Base-by-base conservation (phyloP, 805 yeast genomes). In the Candida odintsovae region DNA sequence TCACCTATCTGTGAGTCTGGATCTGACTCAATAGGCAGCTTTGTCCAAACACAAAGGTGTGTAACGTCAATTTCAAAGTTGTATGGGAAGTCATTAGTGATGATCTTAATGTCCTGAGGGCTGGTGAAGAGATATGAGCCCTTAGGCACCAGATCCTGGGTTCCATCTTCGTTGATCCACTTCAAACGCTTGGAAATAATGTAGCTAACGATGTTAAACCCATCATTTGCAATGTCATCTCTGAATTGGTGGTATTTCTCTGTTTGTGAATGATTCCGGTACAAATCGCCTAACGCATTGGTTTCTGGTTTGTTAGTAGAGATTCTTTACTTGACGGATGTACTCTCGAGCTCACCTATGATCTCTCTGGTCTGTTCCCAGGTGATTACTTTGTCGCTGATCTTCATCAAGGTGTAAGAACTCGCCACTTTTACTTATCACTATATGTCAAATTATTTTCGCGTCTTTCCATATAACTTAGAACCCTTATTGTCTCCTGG, bases 11-110 rank as follows among this genome's bases (percentile, higher is more conserved):
- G 83, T 1, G 86, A 85, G 1, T 57, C 63, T 16, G 78, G 75
- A 11, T 64, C 53, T 9, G 47, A 43, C 4, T 42, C 46, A 45
- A 86, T 72, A 13, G 69, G 70, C 18, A 75, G 64, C 56, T 83
- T 83, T 2, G 83, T 71, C 92, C 94, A 86, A 1, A 82, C 71
- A 39, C 86, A 75, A 15, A 84, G 58, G 61, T 85, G 92, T 6
- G 64, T 62, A 5, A 83, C 71, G 38, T 69, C 70, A 0, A 58
- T 51, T 33, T 72, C 79, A 50, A 83, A 76, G 54, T 75, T 72
- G 64, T 86, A 86, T 0, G 90, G 90, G 63, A 82, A 86, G 50
- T 79, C 81, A 59, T 86, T 86, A 22, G 58, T 47, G 8, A 78
- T 63, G 28, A 81, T 66, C 38, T 67, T 59, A 28, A 64, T 61